Conservation (phyloP, 192 early-diverging fungal genomes). For the Phycomyces nitens region DNA sequence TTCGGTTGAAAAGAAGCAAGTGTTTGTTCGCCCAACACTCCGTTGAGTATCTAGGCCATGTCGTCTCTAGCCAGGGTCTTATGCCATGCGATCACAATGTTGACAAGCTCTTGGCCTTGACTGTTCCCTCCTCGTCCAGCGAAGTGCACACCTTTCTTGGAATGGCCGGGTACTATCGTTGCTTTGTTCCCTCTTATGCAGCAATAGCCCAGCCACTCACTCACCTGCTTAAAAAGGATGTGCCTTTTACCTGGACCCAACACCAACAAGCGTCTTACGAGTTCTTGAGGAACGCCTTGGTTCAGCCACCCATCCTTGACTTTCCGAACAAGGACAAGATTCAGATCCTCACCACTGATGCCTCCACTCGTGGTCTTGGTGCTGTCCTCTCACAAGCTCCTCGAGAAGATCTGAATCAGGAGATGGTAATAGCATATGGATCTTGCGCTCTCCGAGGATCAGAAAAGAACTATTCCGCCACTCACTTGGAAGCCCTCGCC, state of each 20-base stretch:
- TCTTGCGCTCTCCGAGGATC: not conserved
- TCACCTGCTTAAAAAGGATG: conserved; percentile 25
- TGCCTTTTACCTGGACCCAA: conserved; percentile 20
- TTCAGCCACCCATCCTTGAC: not conserved
- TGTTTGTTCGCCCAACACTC: conserved; percentile 26
- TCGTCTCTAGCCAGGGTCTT: conserved; percentile 20
- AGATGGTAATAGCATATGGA: not conserved
- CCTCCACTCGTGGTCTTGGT: not conserved
- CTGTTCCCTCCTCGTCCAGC: conserved; percentile 4
- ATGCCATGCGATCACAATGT: conserved; percentile 22
- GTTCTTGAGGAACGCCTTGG: not conserved
- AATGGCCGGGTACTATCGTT: conserved; percentile 32
- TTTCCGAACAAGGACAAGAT: not conserved
- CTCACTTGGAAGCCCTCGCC: conserved; percentile 1
- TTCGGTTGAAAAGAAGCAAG: conserved; percentile 18
- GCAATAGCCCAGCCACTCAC: conserved; percentile 29
- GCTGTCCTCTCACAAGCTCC: not conserved
- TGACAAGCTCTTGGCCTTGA: conserved; percentile 16
- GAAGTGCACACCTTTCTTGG: conserved; percentile 38
- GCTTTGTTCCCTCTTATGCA: conserved; percentile 35
- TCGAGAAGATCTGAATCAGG: not conserved
- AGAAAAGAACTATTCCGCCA: conserved; percentile 4
- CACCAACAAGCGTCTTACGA: conserved; percentile 2
- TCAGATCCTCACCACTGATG: conserved; percentile 19
- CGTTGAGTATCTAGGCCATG: conserved; percentile 35